Conservation (phyloP, 2,329 filamentous ascomycete species). For the Fusarium paranaense region DNA sequence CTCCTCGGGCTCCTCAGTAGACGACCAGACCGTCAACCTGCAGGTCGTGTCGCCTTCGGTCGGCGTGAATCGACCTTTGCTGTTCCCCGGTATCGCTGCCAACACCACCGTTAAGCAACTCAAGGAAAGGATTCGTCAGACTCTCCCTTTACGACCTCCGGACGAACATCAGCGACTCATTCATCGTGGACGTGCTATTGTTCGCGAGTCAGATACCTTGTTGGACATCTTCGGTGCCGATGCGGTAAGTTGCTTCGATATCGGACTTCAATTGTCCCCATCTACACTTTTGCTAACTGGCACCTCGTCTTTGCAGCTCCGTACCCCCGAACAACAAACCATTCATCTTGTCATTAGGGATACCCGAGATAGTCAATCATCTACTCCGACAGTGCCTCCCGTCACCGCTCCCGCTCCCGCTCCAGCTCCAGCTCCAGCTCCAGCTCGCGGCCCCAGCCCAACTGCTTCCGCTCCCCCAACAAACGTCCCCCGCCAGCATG, state of each 20-base stretch:
- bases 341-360: slow-evolving; percentile 66
- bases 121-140: slow-evolving; percentile 68
- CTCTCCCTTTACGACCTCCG: slow-evolving; percentile 60
- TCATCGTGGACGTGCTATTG: slow-evolving; percentile 67
- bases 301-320: slow-evolving; percentile 50
- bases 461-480: slow-evolving; percentile 36
- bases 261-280: slow-evolving; percentile 1
- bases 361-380: slow-evolving; percentile 44
- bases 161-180: slow-evolving; percentile 71
- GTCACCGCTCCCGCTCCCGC: slow-evolving; percentile 12
- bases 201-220: slow-evolving; percentile 66
- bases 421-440: slow-evolving; percentile 9
- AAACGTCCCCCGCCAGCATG: slow-evolving; percentile 38
- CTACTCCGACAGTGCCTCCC: slow-evolving; percentile 40
- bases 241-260: slow-evolving; percentile 51
- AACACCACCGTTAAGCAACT: slow-evolving; percentile 67
- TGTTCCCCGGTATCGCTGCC: slow-evolving; percentile 61
- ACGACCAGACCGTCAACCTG: slow-evolving; percentile 62
- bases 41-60: slow-evolving; percentile 70
- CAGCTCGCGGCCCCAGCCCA: slow-evolving; percentile 45
- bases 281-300: slow-evolving; percentile 37
- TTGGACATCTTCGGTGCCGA: slow-evolving; percentile 68
- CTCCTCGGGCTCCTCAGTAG: slow-evolving; percentile 36
- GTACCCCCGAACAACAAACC: slow-evolving; percentile 60
- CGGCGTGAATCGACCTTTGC: slow-evolving; percentile 62